Percentiles rank a stretch among this genome's conserved stretches.
Conservation (phyloP, 495 filamentous ascomycete species). For the Hypoxylon rickii region DNA sequence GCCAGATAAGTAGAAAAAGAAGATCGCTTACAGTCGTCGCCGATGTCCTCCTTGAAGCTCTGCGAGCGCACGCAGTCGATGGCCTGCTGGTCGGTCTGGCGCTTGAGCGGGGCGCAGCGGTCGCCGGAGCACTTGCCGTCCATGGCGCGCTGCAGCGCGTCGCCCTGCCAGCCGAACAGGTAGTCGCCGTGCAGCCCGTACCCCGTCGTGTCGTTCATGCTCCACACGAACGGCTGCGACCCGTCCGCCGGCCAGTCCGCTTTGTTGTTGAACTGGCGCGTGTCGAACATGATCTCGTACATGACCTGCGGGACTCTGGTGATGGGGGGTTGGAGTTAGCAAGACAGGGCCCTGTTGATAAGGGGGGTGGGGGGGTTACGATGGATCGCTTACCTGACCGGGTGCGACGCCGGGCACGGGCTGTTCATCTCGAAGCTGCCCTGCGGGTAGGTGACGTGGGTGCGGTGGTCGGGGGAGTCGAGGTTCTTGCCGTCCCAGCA, state of each 20-base stretch:
- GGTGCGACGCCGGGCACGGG: slow-evolving; percentile 52
- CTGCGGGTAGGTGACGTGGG: slow-evolving; percentile 52
- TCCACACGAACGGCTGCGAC: slow-evolving; percentile 52
- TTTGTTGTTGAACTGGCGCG: slow-evolving; percentile 48
- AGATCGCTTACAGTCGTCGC: slow-evolving; percentile 35
- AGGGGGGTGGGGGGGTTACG: too few species aligned
- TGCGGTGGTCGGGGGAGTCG: slow-evolving; percentile 57
- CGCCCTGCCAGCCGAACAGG: slow-evolving; percentile 57
- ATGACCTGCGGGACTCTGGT: slow-evolving; percentile 50
- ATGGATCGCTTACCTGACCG: too few species aligned
- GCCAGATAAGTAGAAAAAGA: background rate
- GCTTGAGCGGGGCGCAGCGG: slow-evolving; percentile 45
- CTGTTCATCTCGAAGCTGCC: slow-evolving; percentile 46
- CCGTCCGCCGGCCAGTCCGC: slow-evolving; percentile 49
- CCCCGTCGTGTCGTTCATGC: slow-evolving; percentile 54
- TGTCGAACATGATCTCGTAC: slow-evolving; percentile 58
- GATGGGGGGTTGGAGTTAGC: too few species aligned
- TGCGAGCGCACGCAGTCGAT: slow-evolving; percentile 45
- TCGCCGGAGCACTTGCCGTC: slow-evolving; percentile 50
- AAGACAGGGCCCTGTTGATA: too few species aligned
- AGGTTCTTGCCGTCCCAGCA: slow-evolving; percentile 62
- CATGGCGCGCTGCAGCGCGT: slow-evolving; percentile 54
- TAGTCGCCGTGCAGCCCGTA: slow-evolving; percentile 57
- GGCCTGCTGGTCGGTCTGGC: slow-evolving; percentile 41
- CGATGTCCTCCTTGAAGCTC: slow-evolving; percentile 40